These are phyloP conservation scores for Hippophae tibetana DNA, from an alignment of 306 rosid species.

Conservation along the genomic window DNA sequence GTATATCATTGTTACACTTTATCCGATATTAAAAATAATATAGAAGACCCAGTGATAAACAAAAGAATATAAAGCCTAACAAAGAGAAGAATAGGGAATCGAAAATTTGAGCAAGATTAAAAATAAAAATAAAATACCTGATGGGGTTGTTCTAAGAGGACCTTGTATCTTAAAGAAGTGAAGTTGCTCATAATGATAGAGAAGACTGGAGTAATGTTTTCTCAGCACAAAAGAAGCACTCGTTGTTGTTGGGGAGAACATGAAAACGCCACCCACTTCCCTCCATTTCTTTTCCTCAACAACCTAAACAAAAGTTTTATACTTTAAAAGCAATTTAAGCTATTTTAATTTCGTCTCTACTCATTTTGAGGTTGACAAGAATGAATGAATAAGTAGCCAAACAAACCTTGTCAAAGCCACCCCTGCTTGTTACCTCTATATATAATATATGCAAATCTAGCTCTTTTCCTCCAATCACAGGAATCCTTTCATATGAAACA, in stretches of 20 bases:
- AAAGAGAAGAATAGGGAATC: neutral
- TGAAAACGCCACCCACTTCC: constrained; percentile 81
- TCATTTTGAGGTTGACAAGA: neutral
- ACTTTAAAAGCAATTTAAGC: neutral
- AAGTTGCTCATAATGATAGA: constrained; percentile 83
- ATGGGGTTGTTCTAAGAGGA: constrained; percentile 42
- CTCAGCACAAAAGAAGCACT: constrained; percentile 90
- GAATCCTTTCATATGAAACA: constrained; percentile 49
- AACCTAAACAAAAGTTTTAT: constrained; percentile 34
- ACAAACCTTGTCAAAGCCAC: constrained; percentile 83
- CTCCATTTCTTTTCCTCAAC: constrained; percentile 98
- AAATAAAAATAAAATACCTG: constrained; percentile 27
- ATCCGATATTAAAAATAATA: too few relatives aligned
- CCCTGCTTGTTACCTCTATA: constrained; percentile 75
- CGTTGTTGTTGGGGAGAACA: constrained; percentile 76
- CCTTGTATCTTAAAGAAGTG: constrained; percentile 59
- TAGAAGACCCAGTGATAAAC: too few relatives aligned
- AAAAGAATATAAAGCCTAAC: too few relatives aligned
- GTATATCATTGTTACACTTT: too few relatives aligned
- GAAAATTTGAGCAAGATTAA: too few relatives aligned
- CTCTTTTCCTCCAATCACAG: constrained; percentile 96
- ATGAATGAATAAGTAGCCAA: neutral
- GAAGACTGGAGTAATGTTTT: constrained; percentile 74
- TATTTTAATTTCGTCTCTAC: neutral
- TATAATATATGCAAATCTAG: constrained; percentile 85